Evolutionary conservation across 257 asterid species (phyloP).

Genomic region (Craterostigma plantagineum): DNA sequence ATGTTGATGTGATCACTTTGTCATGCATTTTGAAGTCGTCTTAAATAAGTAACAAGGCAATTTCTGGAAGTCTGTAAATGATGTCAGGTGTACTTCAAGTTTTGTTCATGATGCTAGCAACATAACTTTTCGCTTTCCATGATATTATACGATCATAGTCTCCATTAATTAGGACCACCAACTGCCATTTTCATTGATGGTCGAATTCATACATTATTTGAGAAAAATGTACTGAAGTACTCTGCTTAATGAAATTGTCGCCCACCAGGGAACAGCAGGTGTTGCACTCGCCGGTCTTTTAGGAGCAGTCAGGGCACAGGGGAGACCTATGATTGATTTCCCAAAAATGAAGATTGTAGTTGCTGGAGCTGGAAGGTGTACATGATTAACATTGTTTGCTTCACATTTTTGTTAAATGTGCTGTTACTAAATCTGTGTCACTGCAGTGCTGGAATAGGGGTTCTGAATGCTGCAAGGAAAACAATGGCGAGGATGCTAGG

Average conservation of each 20-base stretch:
- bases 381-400: background rate
- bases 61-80: too few species aligned
- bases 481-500: constrained; percentile 98
- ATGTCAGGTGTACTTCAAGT: too few species aligned
- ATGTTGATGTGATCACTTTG: constrained; percentile 6
- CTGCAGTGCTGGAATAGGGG: constrained; percentile 99
- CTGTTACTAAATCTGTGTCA: background rate
- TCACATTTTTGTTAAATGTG: background rate
- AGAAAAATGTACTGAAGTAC: too few species aligned
- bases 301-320: constrained; percentile 99
- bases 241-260: background rate
- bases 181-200: too few species aligned
- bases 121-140: too few species aligned
- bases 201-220: too few species aligned
- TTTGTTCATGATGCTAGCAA: too few species aligned
- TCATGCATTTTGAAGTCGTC: constrained; percentile 1
- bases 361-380: constrained; percentile 99
- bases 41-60: constrained; percentile 3
- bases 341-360: constrained; percentile 97
- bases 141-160: too few species aligned
- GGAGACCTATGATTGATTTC: constrained; percentile 94
- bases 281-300: constrained; percentile 98
- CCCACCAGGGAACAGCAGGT: constrained; percentile 92
- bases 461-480: constrained; percentile 93
- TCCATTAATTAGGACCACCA: too few species aligned